phyloP scores from a whole-genome alignment of 1,284 basidiomycete genomes.

The Fomitopsis betulina region DNA sequence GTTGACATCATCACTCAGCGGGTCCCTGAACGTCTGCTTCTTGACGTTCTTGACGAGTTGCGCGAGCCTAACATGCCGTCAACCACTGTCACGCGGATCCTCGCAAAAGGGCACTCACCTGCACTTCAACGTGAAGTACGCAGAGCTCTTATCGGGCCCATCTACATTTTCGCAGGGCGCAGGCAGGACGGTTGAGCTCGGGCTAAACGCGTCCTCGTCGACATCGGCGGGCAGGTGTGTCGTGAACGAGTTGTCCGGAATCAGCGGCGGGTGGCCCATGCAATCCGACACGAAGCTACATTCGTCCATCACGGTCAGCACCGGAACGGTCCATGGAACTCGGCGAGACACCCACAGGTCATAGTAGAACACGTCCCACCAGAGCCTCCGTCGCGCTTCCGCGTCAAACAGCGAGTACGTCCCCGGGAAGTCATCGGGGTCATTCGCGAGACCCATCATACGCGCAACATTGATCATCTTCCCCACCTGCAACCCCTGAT shows the following conservation, averaged over 20 bases:
- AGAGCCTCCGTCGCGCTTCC: constrained; percentile 56
- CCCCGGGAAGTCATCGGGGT: constrained; percentile 51
- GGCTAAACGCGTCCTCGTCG: constrained; percentile 45
- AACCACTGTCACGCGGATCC: background rate
- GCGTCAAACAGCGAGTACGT: constrained; percentile 44
- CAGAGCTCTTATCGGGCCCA: constrained; percentile 28
- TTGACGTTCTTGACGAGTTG: constrained; percentile 48
- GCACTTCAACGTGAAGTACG: constrained; percentile 45
- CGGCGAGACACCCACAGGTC: constrained; percentile 50
- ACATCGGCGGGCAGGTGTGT: constrained; percentile 44
- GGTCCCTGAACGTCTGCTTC: constrained; percentile 38
- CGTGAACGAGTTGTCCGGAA: constrained; percentile 44
- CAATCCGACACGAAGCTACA: constrained; percentile 64
- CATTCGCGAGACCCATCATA: constrained; percentile 54
- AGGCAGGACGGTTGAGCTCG: constrained; percentile 40
- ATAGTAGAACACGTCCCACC: constrained; percentile 74
- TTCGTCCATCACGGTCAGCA: background rate
- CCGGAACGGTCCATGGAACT: constrained; percentile 8
- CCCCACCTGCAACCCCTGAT: constrained; percentile 41
- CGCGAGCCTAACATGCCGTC: constrained; percentile 31
- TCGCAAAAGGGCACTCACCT: constrained; percentile 27
- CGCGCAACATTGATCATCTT: constrained; percentile 66
- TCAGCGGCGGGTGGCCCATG: constrained; percentile 53
- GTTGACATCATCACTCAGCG: constrained; percentile 26
- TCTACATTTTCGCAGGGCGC: constrained; percentile 26